Percentiles rank a stretch among this genome's conserved stretches.
These are phyloP conservation scores for Cystobasidium onofrii DNA, from an alignment of 768 basidiomycete species.

Conservation along the genomic window DNA sequence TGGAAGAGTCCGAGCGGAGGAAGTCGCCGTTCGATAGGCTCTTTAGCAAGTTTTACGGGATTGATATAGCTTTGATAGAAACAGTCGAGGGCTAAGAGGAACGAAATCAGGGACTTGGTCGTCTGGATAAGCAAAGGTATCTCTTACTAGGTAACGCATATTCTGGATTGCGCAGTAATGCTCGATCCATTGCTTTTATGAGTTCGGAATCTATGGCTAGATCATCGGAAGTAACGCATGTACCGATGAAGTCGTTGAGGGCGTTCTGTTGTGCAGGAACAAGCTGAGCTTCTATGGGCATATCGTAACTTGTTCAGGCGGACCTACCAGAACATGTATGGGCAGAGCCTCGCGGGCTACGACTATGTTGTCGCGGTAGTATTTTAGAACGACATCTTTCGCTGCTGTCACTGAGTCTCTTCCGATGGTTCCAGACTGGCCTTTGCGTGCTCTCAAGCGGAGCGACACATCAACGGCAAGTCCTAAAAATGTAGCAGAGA, in stretches of 20 bases:
- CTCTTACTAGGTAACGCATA: constrained; percentile 51
- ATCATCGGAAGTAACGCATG: constrained; percentile 32
- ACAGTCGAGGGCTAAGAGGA: constrained; percentile 37
- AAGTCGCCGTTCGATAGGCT: constrained; percentile 52
- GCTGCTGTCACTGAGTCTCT: constrained; percentile 16
- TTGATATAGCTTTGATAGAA: constrained; percentile 25
- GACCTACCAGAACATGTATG: constrained; percentile 51
- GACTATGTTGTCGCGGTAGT: constrained; percentile 59
- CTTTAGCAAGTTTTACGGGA: constrained; percentile 59
- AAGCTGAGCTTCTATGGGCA: background rate
- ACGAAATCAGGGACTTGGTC: background rate
- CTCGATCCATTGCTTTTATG: constrained; percentile 69
- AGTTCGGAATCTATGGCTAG: constrained; percentile 43
- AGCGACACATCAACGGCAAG: constrained; percentile 10
- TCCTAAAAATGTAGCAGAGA: background rate
- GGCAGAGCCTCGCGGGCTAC: constrained; percentile 61
- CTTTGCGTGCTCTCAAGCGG: background rate
- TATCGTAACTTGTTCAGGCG: background rate
- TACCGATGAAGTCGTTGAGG: constrained; percentile 39
- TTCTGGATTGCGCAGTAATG: constrained; percentile 73
- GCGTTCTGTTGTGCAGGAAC: constrained; percentile 31
- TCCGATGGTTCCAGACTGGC: background rate
- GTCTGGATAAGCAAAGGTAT: background rate
- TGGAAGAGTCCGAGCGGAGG: constrained; percentile 53
- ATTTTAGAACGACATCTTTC: constrained; percentile 55